Conservation (phyloP, 495 filamentous ascomycete genomes). For the Talaromyces nanjingensis region DNA sequence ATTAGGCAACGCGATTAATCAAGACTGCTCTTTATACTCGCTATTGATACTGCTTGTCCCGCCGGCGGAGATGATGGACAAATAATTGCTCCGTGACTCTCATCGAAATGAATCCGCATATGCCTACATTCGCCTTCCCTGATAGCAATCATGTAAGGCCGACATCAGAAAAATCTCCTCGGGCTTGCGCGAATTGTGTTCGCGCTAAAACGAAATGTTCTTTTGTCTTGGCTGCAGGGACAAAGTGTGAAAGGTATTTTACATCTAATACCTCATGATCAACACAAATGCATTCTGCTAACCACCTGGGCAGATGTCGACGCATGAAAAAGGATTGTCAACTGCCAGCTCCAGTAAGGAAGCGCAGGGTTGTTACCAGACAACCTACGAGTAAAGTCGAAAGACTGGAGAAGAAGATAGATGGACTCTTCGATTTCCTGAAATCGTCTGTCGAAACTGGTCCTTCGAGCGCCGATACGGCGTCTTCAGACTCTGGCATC, state of each 20-base stretch:
- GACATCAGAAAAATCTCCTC: not conserved
- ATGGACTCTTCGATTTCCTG: slow-evolving; percentile 41
- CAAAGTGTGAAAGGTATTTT: slow-evolving; percentile 6
- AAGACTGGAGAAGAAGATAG: slow-evolving; percentile 46
- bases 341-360: slow-evolving; percentile 25
- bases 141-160: not conserved
- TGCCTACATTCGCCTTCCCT: not conserved
- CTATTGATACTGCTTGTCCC: not conserved
- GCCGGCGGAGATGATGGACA: not conserved
- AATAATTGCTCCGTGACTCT: not conserved
- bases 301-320: slow-evolving; percentile 33
- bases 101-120: not conserved
- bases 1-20: not conserved
- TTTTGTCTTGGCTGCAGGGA: not conserved
- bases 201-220: slow-evolving; percentile 2
- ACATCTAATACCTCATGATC: not conserved
- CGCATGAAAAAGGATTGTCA: slow-evolving; percentile 39
- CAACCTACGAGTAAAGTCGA: slow-evolving; percentile 20
- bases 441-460: slow-evolving; percentile 19
- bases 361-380: slow-evolving; percentile 20
- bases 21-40: not conserved
- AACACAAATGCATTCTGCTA: not conserved
- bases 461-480: not conserved
- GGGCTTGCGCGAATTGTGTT: not conserved
- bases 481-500: not conserved